phyloP scores from a whole-genome alignment of 805 yeast species.

The Teunomyces tritomae region DNA sequence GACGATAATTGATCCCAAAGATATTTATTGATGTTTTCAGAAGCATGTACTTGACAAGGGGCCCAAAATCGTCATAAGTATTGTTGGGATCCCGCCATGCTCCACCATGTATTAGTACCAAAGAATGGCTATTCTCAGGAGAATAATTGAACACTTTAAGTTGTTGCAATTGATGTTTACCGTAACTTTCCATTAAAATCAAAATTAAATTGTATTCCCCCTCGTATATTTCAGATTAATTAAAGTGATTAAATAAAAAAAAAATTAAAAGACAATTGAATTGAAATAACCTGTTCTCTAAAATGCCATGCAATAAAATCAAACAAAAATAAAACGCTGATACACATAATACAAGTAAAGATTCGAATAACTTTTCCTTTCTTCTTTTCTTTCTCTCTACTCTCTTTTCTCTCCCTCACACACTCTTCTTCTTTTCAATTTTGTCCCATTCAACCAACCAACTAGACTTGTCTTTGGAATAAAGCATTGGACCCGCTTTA shows the following conservation, averaged over 20 bases:
- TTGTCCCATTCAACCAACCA: background rate
- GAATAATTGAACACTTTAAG: conserved; percentile 25
- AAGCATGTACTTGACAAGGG: conserved; percentile 17
- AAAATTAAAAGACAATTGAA: background rate
- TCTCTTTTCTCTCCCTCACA: too few species aligned
- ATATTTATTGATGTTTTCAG: conserved; percentile 13
- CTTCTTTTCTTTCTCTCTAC: too few species aligned
- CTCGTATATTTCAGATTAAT: background rate
- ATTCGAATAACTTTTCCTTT: too few species aligned
- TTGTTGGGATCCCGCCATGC: conserved; percentile 78
- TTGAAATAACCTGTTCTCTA: background rate
- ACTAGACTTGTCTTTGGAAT: background rate
- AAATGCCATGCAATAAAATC: background rate
- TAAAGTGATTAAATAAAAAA: background rate
- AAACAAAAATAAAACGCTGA: background rate
- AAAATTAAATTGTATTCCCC: background rate
- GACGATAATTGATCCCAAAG: conserved; percentile 55
- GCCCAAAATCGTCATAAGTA: conserved; percentile 54
- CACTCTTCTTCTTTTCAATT: background rate
- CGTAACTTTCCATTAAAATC: conserved; percentile 19
- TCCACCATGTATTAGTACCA: conserved; percentile 79
- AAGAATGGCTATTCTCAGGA: conserved; percentile 16
- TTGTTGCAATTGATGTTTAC: conserved; percentile 31
- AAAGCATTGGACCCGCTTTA: background rate
- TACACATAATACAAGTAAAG: background rate